Percentiles rank a stretch among this genome's conserved stretches.
Conservation (phyloP, 176 grass and related monocot genomes). For the Phyllostachys edulis region DNA sequence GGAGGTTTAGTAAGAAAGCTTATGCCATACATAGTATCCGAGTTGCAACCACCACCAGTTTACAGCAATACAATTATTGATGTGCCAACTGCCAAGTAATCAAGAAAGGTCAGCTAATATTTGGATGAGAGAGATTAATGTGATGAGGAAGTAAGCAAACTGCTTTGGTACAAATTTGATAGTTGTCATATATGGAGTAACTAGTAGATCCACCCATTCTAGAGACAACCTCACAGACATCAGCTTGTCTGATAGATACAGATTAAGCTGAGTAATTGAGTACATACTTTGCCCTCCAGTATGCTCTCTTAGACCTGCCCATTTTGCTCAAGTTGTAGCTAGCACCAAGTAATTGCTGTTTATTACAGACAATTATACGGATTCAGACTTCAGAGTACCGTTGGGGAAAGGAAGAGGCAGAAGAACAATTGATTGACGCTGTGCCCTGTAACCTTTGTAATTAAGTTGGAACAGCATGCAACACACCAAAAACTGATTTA, state of each 20-base stretch:
- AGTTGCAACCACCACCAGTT: neutral
- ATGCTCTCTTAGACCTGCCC: neutral
- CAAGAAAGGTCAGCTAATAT: conserved; percentile 13
- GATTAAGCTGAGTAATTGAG: neutral
- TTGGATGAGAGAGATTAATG: neutral
- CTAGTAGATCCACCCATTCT: conserved; percentile 3
- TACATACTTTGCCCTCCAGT: neutral
- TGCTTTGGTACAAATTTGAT: neutral
- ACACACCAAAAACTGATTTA: neutral
- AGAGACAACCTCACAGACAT: conserved; percentile 11
- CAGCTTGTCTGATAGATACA: neutral
- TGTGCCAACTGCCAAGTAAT: conserved; percentile 11
- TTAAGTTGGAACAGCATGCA: neutral
- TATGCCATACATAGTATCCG: neutral
- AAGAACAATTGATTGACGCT: neutral
- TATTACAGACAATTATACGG: neutral
- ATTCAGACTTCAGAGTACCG: neutral
- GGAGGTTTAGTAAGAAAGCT: neutral
- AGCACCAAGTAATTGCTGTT: neutral
- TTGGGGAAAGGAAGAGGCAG: neutral
- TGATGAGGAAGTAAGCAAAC: neutral
- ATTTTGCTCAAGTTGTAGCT: neutral
- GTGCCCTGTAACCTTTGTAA: neutral
- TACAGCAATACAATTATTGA: conserved; percentile 23
- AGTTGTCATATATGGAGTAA: conserved; percentile 16